phyloP scores from a whole-genome alignment of 1,284 basidiomycete species.

The Phellopilus nigrolimitatus region DNA sequence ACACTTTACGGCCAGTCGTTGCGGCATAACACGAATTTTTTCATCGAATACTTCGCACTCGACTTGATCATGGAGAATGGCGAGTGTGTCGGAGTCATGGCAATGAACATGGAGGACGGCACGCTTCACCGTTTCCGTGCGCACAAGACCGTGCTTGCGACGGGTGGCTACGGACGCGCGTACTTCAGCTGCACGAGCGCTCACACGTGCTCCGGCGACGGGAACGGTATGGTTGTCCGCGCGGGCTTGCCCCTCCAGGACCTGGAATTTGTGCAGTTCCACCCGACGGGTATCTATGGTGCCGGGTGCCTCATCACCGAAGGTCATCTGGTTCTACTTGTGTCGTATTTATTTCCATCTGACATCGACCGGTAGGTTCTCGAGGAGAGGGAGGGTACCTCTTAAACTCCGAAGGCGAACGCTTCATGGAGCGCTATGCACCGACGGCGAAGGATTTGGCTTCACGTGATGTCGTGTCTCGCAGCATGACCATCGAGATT shows the following conservation, averaged over 20 bases:
- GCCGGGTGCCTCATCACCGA: constrained; percentile 99
- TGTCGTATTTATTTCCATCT: constrained; percentile 2
- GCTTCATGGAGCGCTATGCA: constrained; percentile 99
- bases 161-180: constrained; percentile 96
- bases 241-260: constrained; percentile 98
- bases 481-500: constrained; percentile 99
- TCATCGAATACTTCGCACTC: constrained; percentile 99
- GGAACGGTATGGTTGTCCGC: constrained; percentile 97
- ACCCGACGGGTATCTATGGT: constrained; percentile 99
- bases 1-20: constrained; percentile 99
- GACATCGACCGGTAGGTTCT: constrained; percentile 56
- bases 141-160: constrained; percentile 98
- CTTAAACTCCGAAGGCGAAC: constrained; percentile 97
- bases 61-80: constrained; percentile 99
- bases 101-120: constrained; percentile 99
- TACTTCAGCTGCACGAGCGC: constrained; percentile 99
- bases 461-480: constrained; percentile 98
- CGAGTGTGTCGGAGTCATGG: constrained; percentile 98
- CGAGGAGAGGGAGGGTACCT: constrained; percentile 99
- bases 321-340: constrained; percentile 44
- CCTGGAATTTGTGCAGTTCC: constrained; percentile 99
- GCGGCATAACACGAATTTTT: constrained; percentile 99
- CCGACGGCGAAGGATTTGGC: constrained; percentile 99
- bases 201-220: constrained; percentile 98
- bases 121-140: constrained; percentile 98